Evolutionary conservation across 1,139 yeast species (phyloP).

Genomic region (Lodderomyces margitis): DNA sequence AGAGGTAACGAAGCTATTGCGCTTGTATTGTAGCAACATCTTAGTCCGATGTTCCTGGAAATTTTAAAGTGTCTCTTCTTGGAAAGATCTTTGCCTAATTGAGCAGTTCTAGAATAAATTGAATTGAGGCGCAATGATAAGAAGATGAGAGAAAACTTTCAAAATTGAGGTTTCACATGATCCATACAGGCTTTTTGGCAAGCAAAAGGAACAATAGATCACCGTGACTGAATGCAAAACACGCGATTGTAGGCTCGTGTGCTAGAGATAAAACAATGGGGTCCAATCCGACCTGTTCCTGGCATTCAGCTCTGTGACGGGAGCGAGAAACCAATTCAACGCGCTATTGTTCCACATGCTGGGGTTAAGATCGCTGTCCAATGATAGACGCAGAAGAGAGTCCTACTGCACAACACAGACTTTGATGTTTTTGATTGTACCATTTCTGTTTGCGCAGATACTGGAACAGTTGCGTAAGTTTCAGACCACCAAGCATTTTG

Average conservation of each 20-base stretch:
- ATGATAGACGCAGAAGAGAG: no score
- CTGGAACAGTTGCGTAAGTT: neutral
- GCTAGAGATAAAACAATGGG: neutral
- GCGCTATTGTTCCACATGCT: neutral
- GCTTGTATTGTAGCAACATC: no score
- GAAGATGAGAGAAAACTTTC: no score
- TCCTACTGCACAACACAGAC: no score
- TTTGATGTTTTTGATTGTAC: neutral
- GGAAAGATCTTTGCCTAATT: neutral
- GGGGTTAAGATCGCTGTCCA: no score
- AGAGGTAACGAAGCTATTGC: no score
- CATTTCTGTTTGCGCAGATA: neutral
- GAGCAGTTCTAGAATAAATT: neutral
- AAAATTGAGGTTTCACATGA: neutral
- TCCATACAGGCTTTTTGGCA: no score
- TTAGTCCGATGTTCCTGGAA: neutral
- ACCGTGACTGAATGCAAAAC: neutral
- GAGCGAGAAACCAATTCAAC: neutral
- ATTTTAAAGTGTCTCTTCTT: neutral
- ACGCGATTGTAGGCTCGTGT: neutral
- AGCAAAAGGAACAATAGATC: neutral
- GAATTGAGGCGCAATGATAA: no score
- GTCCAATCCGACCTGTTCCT: neutral
- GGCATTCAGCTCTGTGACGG: slow-evolving; percentile 3
- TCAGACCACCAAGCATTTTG: no score